Evolutionary conservation across 2,329 filamentous ascomycete genomes (phyloP), one percentile per base, ranked within the genome.

Genomic region (Coccinonectria pachysandricola): DNA sequence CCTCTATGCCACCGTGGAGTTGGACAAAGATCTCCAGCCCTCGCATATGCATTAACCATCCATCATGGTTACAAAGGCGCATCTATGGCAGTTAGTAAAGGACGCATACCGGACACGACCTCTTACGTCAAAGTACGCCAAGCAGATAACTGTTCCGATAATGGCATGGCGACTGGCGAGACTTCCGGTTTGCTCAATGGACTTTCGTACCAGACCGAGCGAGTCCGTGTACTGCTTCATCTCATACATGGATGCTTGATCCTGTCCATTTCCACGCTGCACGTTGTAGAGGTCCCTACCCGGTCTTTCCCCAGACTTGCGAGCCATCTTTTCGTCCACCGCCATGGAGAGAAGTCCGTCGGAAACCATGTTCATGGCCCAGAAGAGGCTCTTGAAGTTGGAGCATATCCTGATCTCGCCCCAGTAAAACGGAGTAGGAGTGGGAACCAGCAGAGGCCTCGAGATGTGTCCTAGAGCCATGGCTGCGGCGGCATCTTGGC

Each of bases 321-420:
- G 12, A 3, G n/a, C 10, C n/a, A 32, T 24, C 7, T 40, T n/a
- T n/a, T n/a, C 32, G 8, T 29, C 25, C 1, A 43, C 17, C 4
- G 41, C 23, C 18, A 44, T 30, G 4, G 38, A 25, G 0, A 43
- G n/a, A 2, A 44, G 12, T 11, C 34, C 30, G 6, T 35, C 31
- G 1, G 40, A 42, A 0, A 44, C 37, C 32, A 35, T 38, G 5
- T 43, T 32, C 38, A 43, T 44, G 3, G 40, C 34, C 13, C 26
- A 15, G 5, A 44, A 42, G 0, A 44, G 20, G 3, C 28, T 23
- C n/a, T 26, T 27, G 6, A 44, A 42, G 19, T 36, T 40, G 13
- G 20, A 14, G 14, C 40, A 44, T 2, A 44, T 28, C 10, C 34
- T 24, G 3, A 39, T 28, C 3, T 44, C 34, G 10, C 34, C 41